Evolutionary conservation across 2,329 filamentous ascomycete genomes (phyloP), one percentile per base, ranked within the genome.

Genomic region (Aspergillus awamori): DNA sequence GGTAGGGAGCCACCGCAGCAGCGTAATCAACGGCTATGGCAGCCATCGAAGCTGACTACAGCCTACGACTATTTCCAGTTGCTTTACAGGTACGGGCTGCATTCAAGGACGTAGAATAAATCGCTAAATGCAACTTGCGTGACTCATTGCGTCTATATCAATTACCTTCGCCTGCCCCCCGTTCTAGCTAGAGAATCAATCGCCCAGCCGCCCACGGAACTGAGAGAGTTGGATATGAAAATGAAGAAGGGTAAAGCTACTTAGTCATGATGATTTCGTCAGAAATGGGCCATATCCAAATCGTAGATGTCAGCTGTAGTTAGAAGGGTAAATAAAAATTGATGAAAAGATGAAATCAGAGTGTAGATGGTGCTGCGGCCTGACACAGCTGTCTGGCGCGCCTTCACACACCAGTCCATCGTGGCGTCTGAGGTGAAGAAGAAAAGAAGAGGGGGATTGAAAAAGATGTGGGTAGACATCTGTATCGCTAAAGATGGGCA

Each of bases 351-450:
- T 8, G 8, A 24, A 49, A 48, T n/a, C 43, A 57, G 49, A 49
- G 26, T 38, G 54, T n/a, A 22, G 43, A 49, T 30, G 45, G 26
- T 49, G 45, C 22, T 49, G 45, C 41, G 17, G 20, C 24, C 20
- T 24, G 41, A 24, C 41, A 15, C 41, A 45, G 41, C 41, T 15
- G 41, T 20, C 13, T 45, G 10, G 41, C 41, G 41, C 41, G 41
- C 20, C 22, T 24, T 24, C 55, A 66, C 69, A 68, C 61, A 65
- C 63, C 64, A 70, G 49, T 63, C 65, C 65, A 55, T 62, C 63
- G 61, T 48, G 48, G 58, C 51, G 41, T 59, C 30, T 17, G 28
- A 33, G 17, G 28, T 26, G 17, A 41, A 22, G 30, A 57, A 58
- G 22, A 58, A 43, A 59, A 51, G 6, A 36, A 38, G 24, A 30